phyloP scores from a whole-genome alignment of 75 land plant species.

The Pseudotsuga menziesii region DNA sequence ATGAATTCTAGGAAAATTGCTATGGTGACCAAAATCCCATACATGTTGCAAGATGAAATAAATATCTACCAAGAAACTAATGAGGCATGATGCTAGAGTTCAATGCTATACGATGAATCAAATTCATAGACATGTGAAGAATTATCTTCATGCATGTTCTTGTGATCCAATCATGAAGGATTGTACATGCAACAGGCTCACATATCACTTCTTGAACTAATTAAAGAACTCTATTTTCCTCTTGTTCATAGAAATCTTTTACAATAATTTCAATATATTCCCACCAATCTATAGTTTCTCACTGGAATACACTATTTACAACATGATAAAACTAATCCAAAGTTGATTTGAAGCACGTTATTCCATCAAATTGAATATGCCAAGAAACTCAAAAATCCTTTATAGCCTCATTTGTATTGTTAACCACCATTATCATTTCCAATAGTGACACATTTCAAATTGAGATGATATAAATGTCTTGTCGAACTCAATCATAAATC shows the following conservation, averaged over 20 bases:
- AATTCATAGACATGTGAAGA: conserved; percentile 71
- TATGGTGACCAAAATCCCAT: background rate
- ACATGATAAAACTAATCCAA: conserved; percentile 85
- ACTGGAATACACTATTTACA: conserved; percentile 71
- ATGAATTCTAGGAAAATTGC: background rate
- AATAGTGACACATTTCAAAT: too few species aligned
- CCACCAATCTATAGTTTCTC: conserved; percentile 80
- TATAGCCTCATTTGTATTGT: too few species aligned
- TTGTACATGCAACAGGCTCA: conserved; percentile 40
- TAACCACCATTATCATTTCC: too few species aligned
- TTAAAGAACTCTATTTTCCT: conserved; percentile 71
- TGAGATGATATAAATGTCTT: too few species aligned
- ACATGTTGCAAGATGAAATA: background rate
- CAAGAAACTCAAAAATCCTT: too few species aligned
- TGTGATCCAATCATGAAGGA: conserved; percentile 70
- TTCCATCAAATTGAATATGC: conserved; percentile 35
- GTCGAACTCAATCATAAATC: too few species aligned
- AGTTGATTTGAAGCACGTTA: conserved; percentile 59
- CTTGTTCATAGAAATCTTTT: conserved; percentile 67
- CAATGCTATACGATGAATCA: conserved; percentile 70
- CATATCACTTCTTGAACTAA: conserved; percentile 61
- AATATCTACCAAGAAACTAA: conserved; percentile 12
- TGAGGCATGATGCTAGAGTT: conserved; percentile 43
- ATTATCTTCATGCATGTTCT: conserved; percentile 62
- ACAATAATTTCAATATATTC: conserved; percentile 72